These are phyloP conservation scores for Begonia loranthoides DNA, from an alignment of 306 rosid genomes.

Conservation along the genomic window DNA sequence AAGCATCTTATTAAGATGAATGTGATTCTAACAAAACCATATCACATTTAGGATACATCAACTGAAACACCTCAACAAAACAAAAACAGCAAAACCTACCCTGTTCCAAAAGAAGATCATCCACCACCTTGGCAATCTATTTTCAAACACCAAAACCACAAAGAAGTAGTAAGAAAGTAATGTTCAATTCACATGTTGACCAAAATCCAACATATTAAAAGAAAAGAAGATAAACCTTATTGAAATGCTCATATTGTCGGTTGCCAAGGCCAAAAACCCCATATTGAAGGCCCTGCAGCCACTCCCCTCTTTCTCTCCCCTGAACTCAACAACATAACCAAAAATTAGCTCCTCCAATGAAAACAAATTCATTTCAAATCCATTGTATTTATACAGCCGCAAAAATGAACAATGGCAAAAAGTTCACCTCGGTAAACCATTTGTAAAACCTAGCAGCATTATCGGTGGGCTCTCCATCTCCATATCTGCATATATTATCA, in stretches of 20 bases:
- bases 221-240: constrained; percentile 40
- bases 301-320: constrained; percentile 71
- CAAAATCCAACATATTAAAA: too few species aligned
- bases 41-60: too few species aligned
- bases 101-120: constrained; percentile 51
- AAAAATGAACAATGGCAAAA: not conserved
- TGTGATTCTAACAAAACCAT: not conserved
- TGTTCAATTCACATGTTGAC: too few species aligned
- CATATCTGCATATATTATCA: constrained; percentile 44
- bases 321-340: constrained; percentile 14
- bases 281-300: constrained; percentile 65
- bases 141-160: constrained; percentile 11
- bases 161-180: not conserved
- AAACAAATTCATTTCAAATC: not conserved
- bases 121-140: constrained; percentile 62
- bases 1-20: not conserved
- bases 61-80: not conserved
- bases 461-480: constrained; percentile 99
- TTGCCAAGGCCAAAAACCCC: constrained; percentile 98
- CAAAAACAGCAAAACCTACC: constrained; percentile 28
- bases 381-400: not conserved
- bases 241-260: constrained; percentile 97
- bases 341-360: constrained; percentile 6
- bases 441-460: constrained; percentile 87
- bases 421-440: constrained; percentile 78